These are phyloP conservation scores for Hypoxylon sp. DNA, from an alignment of 2,329 filamentous ascomycete species.

Conservation along the genomic window DNA sequence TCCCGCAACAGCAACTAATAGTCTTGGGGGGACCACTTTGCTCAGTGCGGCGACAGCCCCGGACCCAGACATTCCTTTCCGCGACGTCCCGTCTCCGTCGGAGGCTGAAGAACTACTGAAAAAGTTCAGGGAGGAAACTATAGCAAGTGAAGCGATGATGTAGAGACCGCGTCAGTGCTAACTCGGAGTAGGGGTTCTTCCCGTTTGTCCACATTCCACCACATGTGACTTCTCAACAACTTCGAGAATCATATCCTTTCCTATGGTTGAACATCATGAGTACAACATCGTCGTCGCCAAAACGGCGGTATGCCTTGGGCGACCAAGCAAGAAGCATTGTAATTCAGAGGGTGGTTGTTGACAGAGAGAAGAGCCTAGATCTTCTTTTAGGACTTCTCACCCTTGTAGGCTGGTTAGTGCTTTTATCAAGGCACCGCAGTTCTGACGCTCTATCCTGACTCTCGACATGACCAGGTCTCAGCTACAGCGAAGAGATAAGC, in stretches of 20 bases:
- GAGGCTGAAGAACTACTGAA: constrained; percentile 34
- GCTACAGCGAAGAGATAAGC: constrained; percentile 35
- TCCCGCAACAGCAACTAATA: constrained; percentile 14
- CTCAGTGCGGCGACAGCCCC: constrained; percentile 16
- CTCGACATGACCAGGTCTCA: constrained; percentile 26
- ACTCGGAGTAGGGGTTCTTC: constrained; percentile 32
- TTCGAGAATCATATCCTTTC: constrained; percentile 37
- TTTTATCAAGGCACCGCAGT: not conserved
- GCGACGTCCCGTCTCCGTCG: constrained; percentile 18
- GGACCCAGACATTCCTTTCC: constrained; percentile 14
- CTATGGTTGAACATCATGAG: constrained; percentile 41
- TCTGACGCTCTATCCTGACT: constrained; percentile 11
- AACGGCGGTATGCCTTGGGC: constrained; percentile 18
- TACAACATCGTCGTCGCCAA: constrained; percentile 18
- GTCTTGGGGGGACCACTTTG: constrained; percentile 14
- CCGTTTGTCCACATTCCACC: constrained; percentile 42
- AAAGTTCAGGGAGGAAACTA: constrained; percentile 32
- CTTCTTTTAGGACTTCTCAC: constrained; percentile 39
- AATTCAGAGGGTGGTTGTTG: constrained; percentile 35
- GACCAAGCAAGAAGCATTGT: constrained; percentile 31
- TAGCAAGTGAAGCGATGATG: constrained; percentile 12
- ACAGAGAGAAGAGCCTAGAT: constrained; percentile 41
- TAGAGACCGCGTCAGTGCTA: not conserved
- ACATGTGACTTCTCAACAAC: constrained; percentile 33
- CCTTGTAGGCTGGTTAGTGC: constrained; percentile 37